phyloP scores from a whole-genome alignment of 768 basidiomycete genomes.

The Hypholoma fasciculare region DNA sequence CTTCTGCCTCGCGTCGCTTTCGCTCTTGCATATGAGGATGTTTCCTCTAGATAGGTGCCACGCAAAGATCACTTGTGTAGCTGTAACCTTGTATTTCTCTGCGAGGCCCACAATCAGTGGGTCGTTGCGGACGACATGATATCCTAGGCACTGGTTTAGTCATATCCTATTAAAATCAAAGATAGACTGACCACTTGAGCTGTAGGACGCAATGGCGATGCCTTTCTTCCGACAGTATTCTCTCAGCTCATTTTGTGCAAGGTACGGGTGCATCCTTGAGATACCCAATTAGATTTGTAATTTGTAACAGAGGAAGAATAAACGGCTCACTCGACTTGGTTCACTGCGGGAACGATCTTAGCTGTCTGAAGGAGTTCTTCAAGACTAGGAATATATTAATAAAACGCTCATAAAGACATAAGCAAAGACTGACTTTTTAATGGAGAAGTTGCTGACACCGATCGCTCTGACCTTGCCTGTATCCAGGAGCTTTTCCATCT shows the following conservation, averaged over 20 bases:
- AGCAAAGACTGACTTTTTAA: slow-evolving; percentile 41
- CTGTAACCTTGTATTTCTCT: slow-evolving; percentile 43
- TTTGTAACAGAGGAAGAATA: neutral
- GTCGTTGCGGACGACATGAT: slow-evolving; percentile 43
- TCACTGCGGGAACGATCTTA: slow-evolving; percentile 45
- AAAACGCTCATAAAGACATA: neutral
- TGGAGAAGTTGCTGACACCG: slow-evolving; percentile 61
- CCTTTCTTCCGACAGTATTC: slow-evolving; percentile 50
- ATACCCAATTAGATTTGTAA: neutral
- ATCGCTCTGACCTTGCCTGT: slow-evolving; percentile 50
- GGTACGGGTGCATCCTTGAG: slow-evolving; percentile 45
- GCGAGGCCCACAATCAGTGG: slow-evolving; percentile 45
- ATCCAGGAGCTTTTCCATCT: slow-evolving; percentile 48
- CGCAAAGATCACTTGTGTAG: slow-evolving; percentile 49
- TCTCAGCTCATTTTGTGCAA: slow-evolving; percentile 46
- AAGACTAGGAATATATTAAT: slow-evolving; percentile 23
- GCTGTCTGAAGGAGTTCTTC: slow-evolving; percentile 39
- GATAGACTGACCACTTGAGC: slow-evolving; percentile 37
- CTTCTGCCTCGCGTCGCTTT: slow-evolving; percentile 45
- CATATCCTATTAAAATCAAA: neutral
- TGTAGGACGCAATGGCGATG: slow-evolving; percentile 49
- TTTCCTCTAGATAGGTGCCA: slow-evolving; percentile 52
- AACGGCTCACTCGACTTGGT: slow-evolving; percentile 45
- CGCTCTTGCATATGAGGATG: slow-evolving; percentile 48
- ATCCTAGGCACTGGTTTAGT: slow-evolving; percentile 27